Evolutionary conservation across 768 basidiomycete species (phyloP).

Genomic region (Kwoniella heveanensis): DNA sequence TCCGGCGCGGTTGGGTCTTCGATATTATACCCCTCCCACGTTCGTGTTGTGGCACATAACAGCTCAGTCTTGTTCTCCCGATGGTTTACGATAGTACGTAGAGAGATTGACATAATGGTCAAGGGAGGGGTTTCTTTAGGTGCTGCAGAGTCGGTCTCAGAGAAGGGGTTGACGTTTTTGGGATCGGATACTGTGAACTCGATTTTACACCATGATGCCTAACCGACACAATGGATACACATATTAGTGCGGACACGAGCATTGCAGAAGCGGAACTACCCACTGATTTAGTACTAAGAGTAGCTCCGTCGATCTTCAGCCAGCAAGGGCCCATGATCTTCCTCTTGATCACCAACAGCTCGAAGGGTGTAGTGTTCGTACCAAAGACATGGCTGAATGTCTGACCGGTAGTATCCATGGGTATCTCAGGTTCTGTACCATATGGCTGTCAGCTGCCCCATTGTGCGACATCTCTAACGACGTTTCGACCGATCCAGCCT

Average conservation of each 20-base stretch:
- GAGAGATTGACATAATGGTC: constrained; percentile 83
- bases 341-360: constrained; percentile 86
- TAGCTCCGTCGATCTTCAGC: constrained; percentile 78
- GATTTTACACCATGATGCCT: constrained; percentile 97
- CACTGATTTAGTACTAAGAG: constrained; percentile 77
- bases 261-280: constrained; percentile 46
- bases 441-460: constrained; percentile 1
- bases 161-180: constrained; percentile 81
- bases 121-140: constrained; percentile 83
- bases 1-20: constrained; percentile 93
- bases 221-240: neutral
- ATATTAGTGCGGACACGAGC: neutral
- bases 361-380: constrained; percentile 88
- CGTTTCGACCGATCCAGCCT: neutral
- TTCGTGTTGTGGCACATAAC: constrained; percentile 78
- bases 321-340: constrained; percentile 99
- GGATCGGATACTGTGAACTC: constrained; percentile 82
- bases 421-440: constrained; percentile 70
- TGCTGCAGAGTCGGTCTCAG: constrained; percentile 68
- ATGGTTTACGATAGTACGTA: constrained; percentile 91
- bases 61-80: constrained; percentile 91
- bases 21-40: constrained; percentile 76
- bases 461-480: no score
- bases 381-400: constrained; percentile 88
- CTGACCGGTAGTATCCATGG: constrained; percentile 71